A percentile compares a stretch with the other conserved stretches of the same genome.
phyloP scores from a whole-genome alignment of 2,329 filamentous ascomycete species.

The Alternaria novae-zelandiae region DNA sequence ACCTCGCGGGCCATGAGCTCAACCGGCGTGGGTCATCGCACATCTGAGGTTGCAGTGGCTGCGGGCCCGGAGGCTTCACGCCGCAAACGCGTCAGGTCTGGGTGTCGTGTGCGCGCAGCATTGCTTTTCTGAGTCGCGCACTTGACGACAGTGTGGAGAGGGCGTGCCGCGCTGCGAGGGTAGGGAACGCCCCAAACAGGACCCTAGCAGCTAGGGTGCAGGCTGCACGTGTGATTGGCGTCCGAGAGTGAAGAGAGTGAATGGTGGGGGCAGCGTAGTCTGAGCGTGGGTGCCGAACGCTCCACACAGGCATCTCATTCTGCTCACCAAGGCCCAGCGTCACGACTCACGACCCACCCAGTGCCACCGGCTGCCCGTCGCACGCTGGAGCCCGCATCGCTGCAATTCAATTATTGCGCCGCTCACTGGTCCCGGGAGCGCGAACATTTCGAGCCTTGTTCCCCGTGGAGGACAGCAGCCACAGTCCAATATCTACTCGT shows the following conservation, averaged over 20 bases:
- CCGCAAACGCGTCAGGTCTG: neutral
- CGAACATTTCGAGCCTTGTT: constrained; percentile 13
- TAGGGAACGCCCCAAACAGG: constrained; percentile 10
- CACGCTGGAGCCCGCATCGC: constrained; percentile 29
- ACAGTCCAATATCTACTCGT: constrained; percentile 12
- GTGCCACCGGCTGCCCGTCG: constrained; percentile 32
- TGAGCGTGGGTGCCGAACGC: constrained; percentile 26
- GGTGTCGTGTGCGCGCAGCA: constrained; percentile 16
- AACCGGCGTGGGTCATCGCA: neutral
- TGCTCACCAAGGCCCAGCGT: constrained; percentile 13
- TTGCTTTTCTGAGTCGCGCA: constrained; percentile 14
- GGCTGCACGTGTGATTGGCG: constrained; percentile 21
- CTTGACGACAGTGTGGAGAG: constrained; percentile 20
- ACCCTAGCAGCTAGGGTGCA: constrained; percentile 12
- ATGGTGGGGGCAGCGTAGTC: constrained; percentile 21
- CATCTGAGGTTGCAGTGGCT: neutral
- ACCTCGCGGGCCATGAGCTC: constrained; percentile 3
- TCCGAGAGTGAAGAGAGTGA: neutral
- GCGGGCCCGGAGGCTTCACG: neutral
- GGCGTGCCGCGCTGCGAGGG: constrained; percentile 6
- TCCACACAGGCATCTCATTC: constrained; percentile 19
- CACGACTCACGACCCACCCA: constrained; percentile 26
- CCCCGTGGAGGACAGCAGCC: constrained; percentile 22
- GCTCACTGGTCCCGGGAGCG: constrained; percentile 23
- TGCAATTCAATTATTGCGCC: constrained; percentile 30